Conservation (phyloP, 2,329 filamentous ascomycete species). For the Cordyceps tenuipes region DNA sequence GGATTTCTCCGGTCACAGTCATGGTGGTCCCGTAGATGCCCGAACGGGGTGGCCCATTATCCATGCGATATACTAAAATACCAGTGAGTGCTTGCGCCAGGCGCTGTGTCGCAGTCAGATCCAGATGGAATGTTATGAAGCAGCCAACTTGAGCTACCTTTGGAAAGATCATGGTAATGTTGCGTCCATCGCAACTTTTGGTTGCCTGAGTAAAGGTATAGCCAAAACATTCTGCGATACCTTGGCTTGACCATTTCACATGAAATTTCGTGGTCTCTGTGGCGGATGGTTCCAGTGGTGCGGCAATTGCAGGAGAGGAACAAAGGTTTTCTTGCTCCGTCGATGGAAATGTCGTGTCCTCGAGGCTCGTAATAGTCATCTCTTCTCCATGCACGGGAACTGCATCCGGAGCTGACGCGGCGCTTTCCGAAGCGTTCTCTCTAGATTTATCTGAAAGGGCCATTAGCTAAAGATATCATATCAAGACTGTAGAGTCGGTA, state of each 20-base stretch:
- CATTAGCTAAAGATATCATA: not conserved
- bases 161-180: not conserved
- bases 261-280: not conserved
- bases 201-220: not conserved
- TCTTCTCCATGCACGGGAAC: not conserved
- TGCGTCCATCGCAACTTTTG: not conserved
- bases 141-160: not conserved
- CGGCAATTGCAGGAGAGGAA: not conserved
- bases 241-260: not conserved
- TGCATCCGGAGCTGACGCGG: not conserved
- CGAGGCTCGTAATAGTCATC: not conserved
- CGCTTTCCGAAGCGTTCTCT: not conserved
- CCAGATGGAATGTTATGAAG: not conserved
- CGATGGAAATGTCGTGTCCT: not conserved
- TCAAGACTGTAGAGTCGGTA: not conserved
- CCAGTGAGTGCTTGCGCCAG: not conserved
- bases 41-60: not conserved
- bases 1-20: not conserved
- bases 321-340: not conserved
- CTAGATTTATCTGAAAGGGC: not conserved
- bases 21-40: not conserved
- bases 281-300: not conserved
- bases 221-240: not conserved
- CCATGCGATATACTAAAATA: not conserved
- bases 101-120: not conserved